Conservation (phyloP, 2,329 filamentous ascomycete species). For the Pyricularia pennisetigena region DNA sequence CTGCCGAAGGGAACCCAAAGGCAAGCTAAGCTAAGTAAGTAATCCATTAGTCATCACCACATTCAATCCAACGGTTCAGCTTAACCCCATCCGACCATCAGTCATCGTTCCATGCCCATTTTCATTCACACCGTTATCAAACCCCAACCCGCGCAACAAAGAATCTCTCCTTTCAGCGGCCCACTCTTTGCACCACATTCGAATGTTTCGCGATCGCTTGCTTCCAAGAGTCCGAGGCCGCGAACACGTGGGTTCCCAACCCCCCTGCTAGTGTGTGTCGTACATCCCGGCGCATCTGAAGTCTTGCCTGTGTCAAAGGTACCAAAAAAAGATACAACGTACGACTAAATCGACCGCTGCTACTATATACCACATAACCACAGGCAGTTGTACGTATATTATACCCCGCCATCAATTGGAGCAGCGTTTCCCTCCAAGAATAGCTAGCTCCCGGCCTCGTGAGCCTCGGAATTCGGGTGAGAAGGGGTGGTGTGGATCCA, state of each 20-base stretch:
- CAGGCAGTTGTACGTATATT: not conserved
- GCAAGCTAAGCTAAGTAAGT: too few relatives aligned
- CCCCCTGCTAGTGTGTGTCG: not conserved
- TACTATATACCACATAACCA: not conserved
- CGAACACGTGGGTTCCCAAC: not conserved
- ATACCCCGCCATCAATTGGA: not conserved
- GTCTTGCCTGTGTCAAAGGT: not conserved
- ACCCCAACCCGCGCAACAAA: too few relatives aligned
- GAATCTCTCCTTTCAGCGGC: too few relatives aligned
- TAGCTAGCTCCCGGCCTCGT: not conserved
- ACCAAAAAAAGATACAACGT: not conserved
- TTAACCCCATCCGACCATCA: too few relatives aligned
- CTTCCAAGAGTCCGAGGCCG: not conserved
- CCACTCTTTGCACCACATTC: not conserved
- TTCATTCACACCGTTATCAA: too few relatives aligned
- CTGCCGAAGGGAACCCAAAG: not conserved
- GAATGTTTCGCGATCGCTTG: not conserved
- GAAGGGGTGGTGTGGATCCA: not conserved
- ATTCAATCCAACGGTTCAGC: too few relatives aligned
- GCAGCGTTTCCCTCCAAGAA: not conserved
- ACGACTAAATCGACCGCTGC: not conserved
- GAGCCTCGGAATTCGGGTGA: not conserved
- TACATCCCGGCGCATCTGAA: not conserved
- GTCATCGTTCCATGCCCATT: too few relatives aligned
- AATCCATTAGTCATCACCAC: not conserved